Percentiles rank a stretch among this genome's conserved stretches.
phyloP scores from a whole-genome alignment of 2,329 filamentous ascomycete genomes.

The Phyllosticta citrichinensis region DNA sequence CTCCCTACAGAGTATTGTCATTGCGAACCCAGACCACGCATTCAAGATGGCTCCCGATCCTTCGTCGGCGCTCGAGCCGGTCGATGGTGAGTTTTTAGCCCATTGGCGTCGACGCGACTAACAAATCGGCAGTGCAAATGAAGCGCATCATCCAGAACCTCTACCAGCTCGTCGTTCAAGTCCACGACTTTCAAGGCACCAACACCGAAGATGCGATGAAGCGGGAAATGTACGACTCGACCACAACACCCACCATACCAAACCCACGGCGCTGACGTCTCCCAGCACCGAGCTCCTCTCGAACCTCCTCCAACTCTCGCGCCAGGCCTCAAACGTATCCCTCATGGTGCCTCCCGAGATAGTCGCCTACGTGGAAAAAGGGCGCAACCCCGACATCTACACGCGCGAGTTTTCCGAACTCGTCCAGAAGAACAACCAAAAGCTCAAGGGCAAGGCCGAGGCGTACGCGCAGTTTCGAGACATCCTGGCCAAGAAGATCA shows the following conservation, averaged over 20 bases:
- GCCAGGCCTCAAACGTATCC: slow-evolving; percentile 38
- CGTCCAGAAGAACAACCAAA: slow-evolving; percentile 52
- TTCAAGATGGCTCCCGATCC: slow-evolving; percentile 6
- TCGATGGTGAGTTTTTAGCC: slow-evolving; percentile 18
- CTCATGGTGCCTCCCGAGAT: slow-evolving; percentile 51
- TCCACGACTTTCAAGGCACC: slow-evolving; percentile 49
- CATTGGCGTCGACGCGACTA: neutral
- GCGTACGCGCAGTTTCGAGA: slow-evolving; percentile 50
- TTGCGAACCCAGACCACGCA: neutral
- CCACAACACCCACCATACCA: neutral
- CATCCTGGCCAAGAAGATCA: slow-evolving; percentile 48
- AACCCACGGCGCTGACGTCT: neutral
- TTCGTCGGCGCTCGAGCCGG: slow-evolving; percentile 11
- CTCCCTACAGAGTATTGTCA: neutral
- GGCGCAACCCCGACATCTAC: slow-evolving; percentile 57
- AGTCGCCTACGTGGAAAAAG: slow-evolving; percentile 51
- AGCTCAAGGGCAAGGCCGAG: slow-evolving; percentile 50
- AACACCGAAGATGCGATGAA: slow-evolving; percentile 48
- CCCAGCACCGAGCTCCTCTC: slow-evolving; percentile 32
- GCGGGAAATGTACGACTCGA: slow-evolving; percentile 42
- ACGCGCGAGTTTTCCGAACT: slow-evolving; percentile 56
- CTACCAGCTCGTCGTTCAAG: slow-evolving; percentile 49
- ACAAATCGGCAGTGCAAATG: slow-evolving; percentile 36
- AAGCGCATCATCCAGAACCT: slow-evolving; percentile 53
- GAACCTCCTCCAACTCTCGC: slow-evolving; percentile 43